Conservation (phyloP, 805 yeast genomes). For the Starmerella powellii region DNA sequence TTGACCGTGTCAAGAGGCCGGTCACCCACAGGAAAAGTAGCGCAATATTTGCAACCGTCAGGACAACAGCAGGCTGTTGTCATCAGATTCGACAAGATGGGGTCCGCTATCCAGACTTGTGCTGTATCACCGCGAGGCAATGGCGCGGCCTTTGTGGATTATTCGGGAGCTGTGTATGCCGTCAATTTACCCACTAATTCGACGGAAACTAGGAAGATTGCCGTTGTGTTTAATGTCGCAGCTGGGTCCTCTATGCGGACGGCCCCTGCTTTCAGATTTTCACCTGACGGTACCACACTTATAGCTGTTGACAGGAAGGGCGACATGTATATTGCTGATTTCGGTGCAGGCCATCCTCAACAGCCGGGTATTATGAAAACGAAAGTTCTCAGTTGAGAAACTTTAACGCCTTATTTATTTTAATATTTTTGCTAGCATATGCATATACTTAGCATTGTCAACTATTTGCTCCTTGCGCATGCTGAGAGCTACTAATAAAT, state of each 20-base stretch:
- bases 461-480: too few species aligned
- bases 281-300: slow-evolving; percentile 69
- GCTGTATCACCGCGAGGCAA: slow-evolving; percentile 78
- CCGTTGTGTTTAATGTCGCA: slow-evolving; percentile 64
- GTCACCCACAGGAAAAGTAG: background rate
- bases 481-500: too few species aligned
- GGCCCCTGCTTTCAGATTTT: slow-evolving; percentile 67
- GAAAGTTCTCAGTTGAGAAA: slow-evolving; percentile 20
- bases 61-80: slow-evolving; percentile 47
- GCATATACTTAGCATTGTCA: too few species aligned
- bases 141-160: slow-evolving; percentile 67
- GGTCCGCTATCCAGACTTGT: slow-evolving; percentile 61
- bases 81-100: slow-evolving; percentile 63
- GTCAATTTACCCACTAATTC: slow-evolving; percentile 46
- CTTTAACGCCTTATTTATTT: background rate
- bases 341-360: slow-evolving; percentile 73
- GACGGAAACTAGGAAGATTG: slow-evolving; percentile 37
- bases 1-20: slow-evolving; percentile 1
- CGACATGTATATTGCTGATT: slow-evolving; percentile 63
- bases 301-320: slow-evolving; percentile 76
- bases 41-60: slow-evolving; percentile 20
- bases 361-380: slow-evolving; percentile 29
- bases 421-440: too few species aligned
- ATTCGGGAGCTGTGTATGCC: slow-evolving; percentile 63
- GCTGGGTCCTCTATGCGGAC: slow-evolving; percentile 60